Base-by-base conservation (phyloP, 2,329 filamentous ascomycete genomes). In the Endoconidiophora laricicola region DNA sequence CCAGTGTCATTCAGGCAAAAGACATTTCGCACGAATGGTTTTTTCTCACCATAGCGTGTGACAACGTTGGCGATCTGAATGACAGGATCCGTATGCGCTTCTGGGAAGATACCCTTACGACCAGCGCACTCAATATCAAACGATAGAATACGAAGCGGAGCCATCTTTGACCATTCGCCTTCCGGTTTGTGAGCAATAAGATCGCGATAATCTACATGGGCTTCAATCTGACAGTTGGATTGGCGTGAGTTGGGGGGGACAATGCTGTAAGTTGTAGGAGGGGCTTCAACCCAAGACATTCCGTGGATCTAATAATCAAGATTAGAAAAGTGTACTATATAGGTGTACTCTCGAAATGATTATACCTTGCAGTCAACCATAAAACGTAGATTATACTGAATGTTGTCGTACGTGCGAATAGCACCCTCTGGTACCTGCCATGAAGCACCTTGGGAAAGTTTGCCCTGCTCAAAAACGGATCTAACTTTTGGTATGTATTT, bases 111-210 rank as follows among this genome's bases (percentile, higher is more conserved):
- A 56, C 91, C 91, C 66, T 98, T 96, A 58, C 93, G 83, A 47
- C 91, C 91, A 58, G 91, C 91, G 64, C 91, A 98, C 65, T 98
- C 91, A 58, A 98, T 98, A 76, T 98, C 91, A 60, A 98, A 96
- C 3, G 91, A 96, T 43, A 98, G 67, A 44, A 94, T 83, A 54
- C 91, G 80, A 3, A 98, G 70, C 0, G 91, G 91, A 0, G 93
- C 91, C 81, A 96, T 95, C 66, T 95, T 98, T 24, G 86, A 86
- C 87, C 90, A 98, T 61, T 96, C 88, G 16, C 88, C 90, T 56
- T 91, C 83, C 2, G 88, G 79, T 45, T 84, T 78, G 63, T 96
- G 90, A 7, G 91, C 80, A 55, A 95, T 79, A 6, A 98, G 69
- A 58, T 96, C 81, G 52, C 71, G 69, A 60, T 93, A 94, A 62